A percentile compares a stretch with the other conserved stretches of the same genome.
These are phyloP conservation scores for Calonectria hawksworthii DNA, from an alignment of 2,329 filamentous ascomycete species.

Conservation along the genomic window DNA sequence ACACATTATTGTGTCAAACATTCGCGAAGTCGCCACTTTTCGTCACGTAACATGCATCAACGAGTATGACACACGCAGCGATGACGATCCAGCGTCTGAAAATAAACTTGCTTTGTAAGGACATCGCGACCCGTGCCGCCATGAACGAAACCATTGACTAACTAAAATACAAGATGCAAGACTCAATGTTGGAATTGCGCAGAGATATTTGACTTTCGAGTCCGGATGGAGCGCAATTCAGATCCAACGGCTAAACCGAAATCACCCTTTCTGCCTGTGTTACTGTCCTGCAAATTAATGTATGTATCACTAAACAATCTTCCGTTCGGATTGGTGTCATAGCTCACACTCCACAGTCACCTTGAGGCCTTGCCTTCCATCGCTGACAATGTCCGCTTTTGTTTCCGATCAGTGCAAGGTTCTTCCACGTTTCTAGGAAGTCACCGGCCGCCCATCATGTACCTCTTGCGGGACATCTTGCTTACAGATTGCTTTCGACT, in stretches of 20 bases:
- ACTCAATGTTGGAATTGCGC: neutral
- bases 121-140: accelerated
- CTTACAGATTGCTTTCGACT: neutral
- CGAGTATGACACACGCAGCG: neutral
- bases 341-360: neutral
- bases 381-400: neutral
- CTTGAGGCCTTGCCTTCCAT: neutral
- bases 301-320: neutral
- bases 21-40: neutral
- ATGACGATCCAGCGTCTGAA: neutral
- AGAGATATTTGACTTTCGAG: neutral
- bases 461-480: neutral
- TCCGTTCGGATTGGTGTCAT: neutral
- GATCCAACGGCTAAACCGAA: neutral
- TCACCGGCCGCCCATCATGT: neutral
- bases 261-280: neutral
- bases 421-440: neutral
- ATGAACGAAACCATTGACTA: neutral
- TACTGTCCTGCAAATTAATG: neutral
- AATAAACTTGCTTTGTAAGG: neutral
- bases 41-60: neutral
- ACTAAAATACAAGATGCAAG: neutral
- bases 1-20: neutral
- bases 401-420: neutral
- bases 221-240: too few relatives aligned